Conservation (phyloP, 352 stramenopile species). For the Pythium graminicola region DNA sequence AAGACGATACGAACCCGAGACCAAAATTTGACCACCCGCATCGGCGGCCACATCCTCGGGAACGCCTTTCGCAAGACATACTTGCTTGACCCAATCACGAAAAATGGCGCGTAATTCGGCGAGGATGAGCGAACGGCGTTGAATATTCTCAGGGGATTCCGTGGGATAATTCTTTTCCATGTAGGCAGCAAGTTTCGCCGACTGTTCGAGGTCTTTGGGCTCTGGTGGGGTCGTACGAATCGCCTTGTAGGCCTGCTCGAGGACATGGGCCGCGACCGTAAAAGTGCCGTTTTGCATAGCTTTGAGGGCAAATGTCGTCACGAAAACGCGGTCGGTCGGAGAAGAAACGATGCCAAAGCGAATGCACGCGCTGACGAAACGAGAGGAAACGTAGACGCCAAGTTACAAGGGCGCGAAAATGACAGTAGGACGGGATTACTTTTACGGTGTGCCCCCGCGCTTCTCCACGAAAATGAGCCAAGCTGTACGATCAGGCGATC, state of each 20-base stretch:
- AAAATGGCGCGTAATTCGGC: slow-evolving; percentile 81
- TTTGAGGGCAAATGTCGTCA: background rate
- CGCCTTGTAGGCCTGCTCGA: slow-evolving; percentile 86
- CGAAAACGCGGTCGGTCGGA: background rate
- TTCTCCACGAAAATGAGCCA: slow-evolving; percentile 10
- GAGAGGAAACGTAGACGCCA: background rate
- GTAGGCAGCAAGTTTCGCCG: slow-evolving; percentile 66
- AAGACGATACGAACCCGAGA: slow-evolving; percentile 93
- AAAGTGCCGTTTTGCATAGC: slow-evolving; percentile 50
- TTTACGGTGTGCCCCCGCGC: too few relatives aligned
- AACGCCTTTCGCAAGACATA: slow-evolving; percentile 78
- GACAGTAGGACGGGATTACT: too few relatives aligned
- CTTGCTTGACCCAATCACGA: slow-evolving; percentile 78
- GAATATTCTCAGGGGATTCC: slow-evolving; percentile 75
- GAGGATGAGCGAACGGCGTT: slow-evolving; percentile 76
- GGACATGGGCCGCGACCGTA: slow-evolving; percentile 58
- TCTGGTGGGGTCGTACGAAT: slow-evolving; percentile 83
- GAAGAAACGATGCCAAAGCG: background rate
- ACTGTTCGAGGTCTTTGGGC: slow-evolving; percentile 79
- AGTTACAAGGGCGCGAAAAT: too few relatives aligned
- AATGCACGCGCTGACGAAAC: background rate
- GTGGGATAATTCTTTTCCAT: slow-evolving; percentile 80
- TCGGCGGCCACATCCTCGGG: slow-evolving; percentile 82
- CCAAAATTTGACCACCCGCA: slow-evolving; percentile 80
- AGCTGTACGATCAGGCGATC: slow-evolving; percentile 1